Conservation (phyloP, 139 green algal species). For the Chlorella sp. region DNA sequence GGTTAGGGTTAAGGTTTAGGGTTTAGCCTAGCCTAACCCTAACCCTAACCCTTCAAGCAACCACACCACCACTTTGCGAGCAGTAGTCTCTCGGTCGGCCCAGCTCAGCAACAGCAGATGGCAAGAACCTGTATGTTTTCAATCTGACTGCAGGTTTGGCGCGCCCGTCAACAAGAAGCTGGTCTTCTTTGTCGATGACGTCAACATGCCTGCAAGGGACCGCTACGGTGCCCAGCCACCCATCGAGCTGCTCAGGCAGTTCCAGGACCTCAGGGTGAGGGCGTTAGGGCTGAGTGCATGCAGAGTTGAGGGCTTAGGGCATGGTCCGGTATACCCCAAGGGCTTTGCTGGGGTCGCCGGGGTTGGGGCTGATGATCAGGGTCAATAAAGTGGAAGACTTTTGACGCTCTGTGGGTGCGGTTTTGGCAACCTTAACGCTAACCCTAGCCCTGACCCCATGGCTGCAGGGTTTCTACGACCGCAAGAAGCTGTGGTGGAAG, state of each 20-base stretch:
- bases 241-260: conserved; percentile 80
- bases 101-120: too few species aligned
- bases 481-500: conserved; percentile 85
- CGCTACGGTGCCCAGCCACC: conserved; percentile 73
- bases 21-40: too few species aligned
- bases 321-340: background rate
- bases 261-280: conserved; percentile 63
- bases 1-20: too few species aligned
- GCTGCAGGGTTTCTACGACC: conserved; percentile 76
- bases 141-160: conserved; percentile 57
- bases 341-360: background rate
- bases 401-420: too few species aligned
- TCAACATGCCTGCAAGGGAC: conserved; percentile 85
- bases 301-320: too few species aligned
- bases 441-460: too few species aligned
- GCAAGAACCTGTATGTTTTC: too few species aligned
- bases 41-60: too few species aligned
- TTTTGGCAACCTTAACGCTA: background rate
- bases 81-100: too few species aligned
- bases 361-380: background rate
- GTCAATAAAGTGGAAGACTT: too few species aligned
- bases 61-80: too few species aligned
- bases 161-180: conserved; percentile 65
- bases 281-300: too few species aligned
- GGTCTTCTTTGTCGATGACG: conserved; percentile 85